Conservation (phyloP, 371 early-diverging fungal species). For the Saksenaea vasiformis region DNA sequence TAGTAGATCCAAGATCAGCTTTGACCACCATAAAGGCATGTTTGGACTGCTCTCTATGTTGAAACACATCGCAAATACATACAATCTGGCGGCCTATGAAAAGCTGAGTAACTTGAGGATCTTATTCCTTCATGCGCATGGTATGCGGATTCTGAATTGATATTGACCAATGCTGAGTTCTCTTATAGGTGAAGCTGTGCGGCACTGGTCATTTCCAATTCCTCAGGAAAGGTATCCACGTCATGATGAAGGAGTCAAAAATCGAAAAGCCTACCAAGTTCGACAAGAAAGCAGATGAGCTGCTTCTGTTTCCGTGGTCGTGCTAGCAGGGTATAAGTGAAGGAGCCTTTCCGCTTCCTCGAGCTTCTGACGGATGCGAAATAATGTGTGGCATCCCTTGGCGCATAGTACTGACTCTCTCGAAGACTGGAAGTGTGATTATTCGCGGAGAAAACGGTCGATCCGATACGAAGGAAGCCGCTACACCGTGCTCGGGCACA, state of each 20-base stretch:
- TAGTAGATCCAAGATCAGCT: conserved; percentile 1
- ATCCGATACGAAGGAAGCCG: too few relatives aligned
- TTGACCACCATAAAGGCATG: conserved; percentile 19
- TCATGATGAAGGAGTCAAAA: neutral
- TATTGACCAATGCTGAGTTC: neutral
- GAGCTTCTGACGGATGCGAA: too few relatives aligned
- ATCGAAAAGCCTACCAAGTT: neutral
- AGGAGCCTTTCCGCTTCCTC: too few relatives aligned
- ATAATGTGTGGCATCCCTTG: too few relatives aligned
- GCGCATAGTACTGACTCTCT: too few relatives aligned
- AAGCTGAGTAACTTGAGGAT: conserved; percentile 12
- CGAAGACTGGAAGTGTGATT: too few relatives aligned
- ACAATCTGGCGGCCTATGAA: conserved; percentile 11
- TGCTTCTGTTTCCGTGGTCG: neutral
- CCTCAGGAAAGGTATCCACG: neutral
- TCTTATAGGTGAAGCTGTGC: conserved; percentile 7
- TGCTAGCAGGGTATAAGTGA: conserved; percentile 7
- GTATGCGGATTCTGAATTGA: conserved; percentile 7
- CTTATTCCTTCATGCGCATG: conserved; percentile 13
- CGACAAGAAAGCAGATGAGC: neutral
- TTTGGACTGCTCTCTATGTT: conserved; percentile 21
- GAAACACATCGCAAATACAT: conserved; percentile 17
- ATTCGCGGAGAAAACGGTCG: too few relatives aligned
- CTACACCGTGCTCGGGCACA: too few relatives aligned
- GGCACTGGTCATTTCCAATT: neutral